Evolutionary conservation across 78 protist genomes (phyloP).

Genomic region (Dictyostelium firmibasis): DNA sequence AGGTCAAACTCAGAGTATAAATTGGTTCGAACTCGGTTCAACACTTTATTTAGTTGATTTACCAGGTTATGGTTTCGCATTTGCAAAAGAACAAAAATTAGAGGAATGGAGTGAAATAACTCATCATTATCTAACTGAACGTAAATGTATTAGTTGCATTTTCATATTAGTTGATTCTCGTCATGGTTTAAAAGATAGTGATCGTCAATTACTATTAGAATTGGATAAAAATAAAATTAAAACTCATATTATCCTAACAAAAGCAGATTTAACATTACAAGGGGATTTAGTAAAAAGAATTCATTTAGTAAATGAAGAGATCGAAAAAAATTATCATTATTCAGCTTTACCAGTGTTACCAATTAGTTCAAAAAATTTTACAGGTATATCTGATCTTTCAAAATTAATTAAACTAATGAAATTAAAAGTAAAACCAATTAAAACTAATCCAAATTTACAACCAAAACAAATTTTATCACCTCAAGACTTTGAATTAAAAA

Average conservation of each 20-base stretch:
- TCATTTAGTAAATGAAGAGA: background rate
- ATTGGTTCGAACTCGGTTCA: slow-evolving; percentile 54
- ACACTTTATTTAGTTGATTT: slow-evolving; percentile 48
- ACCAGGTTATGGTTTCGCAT: slow-evolving; percentile 84
- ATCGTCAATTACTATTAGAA: slow-evolving; percentile 10
- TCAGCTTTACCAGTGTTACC: slow-evolving; percentile 1
- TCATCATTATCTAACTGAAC: slow-evolving; percentile 6
- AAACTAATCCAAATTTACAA: background rate
- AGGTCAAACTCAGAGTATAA: slow-evolving; percentile 67
- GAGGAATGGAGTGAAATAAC: slow-evolving; percentile 34
- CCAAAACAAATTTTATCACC: background rate
- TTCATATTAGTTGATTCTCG: slow-evolving; percentile 55
- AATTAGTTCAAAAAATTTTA: slow-evolving; percentile 17
- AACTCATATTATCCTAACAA: slow-evolving; percentile 52
- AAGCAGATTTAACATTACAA: slow-evolving; percentile 44
- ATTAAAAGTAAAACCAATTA: background rate
- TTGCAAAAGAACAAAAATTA: slow-evolving; percentile 28
- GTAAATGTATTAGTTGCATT: slow-evolving; percentile 48
- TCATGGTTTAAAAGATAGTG: slow-evolving; percentile 66
- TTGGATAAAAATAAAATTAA: slow-evolving; percentile 20
- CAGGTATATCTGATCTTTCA: slow-evolving; percentile 45
- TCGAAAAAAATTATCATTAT: slow-evolving; percentile 3
- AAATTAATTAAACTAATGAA: background rate
- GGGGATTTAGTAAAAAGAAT: slow-evolving; percentile 46
- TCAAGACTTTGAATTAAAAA: background rate